Evolutionary conservation across 768 basidiomycete species (phyloP).

Genomic region (Leccinum rimulosum): DNA sequence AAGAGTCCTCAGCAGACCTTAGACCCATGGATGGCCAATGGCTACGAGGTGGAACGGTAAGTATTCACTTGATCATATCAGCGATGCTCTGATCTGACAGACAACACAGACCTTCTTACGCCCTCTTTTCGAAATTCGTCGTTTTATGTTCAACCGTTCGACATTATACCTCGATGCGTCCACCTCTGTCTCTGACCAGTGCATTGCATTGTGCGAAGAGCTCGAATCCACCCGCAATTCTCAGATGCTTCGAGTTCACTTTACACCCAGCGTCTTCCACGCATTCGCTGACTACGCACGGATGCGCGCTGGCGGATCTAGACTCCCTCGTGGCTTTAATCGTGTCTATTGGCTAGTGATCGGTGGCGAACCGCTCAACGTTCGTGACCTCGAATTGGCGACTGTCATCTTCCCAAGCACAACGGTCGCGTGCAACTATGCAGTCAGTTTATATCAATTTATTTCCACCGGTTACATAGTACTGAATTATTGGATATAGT

Average conservation of each 20-base stretch:
- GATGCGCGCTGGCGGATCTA: conserved; percentile 8
- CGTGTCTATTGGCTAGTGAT: conserved; percentile 19
- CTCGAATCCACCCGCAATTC: conserved; percentile 13
- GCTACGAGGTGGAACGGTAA: conserved; percentile 14
- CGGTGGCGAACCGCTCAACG: conserved; percentile 13
- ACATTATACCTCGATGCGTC: conserved; percentile 14
- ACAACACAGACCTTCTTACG: conserved; percentile 12
- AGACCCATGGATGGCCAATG: conserved; percentile 18
- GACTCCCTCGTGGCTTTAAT: conserved; percentile 15
- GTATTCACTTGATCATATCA: neutral
- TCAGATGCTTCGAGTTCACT: conserved; percentile 14
- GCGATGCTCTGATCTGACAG: neutral
- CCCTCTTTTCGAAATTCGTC: conserved; percentile 18
- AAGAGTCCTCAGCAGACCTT: conserved; percentile 9
- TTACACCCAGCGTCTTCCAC: conserved; percentile 17
- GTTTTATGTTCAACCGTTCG: conserved; percentile 18
- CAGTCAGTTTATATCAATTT: conserved; percentile 3
- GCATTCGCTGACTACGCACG: conserved; percentile 15
- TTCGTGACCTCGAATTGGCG: conserved; percentile 11
- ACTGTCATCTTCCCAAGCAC: conserved; percentile 11
- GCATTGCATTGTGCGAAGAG: conserved; percentile 9
- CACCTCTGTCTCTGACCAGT: conserved; percentile 9
- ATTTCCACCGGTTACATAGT: neutral
- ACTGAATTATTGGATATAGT: neutral
- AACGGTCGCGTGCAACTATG: conserved; percentile 16